A percentile compares a stretch with the other conserved stretches of the same genome.
Evolutionary conservation across 305 asterid species (phyloP).

Genomic region (Fraxinus nigra): DNA sequence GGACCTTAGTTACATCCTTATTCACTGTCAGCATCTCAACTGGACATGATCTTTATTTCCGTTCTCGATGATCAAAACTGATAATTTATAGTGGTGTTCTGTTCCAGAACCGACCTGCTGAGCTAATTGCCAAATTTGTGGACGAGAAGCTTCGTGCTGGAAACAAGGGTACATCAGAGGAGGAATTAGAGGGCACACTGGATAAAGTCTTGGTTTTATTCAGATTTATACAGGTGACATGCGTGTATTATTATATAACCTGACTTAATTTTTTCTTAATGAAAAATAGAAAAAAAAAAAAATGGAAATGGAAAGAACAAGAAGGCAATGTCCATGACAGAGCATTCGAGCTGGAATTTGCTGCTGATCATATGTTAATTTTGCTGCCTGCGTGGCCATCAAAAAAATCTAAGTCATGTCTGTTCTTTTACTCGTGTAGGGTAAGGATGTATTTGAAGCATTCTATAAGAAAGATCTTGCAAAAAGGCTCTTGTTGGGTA

Average conservation of each 20-base stretch:
- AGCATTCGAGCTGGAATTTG: not conserved
- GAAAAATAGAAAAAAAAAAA: too few species aligned
- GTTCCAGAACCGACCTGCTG: slow-evolving; percentile 79
- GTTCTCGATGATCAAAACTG: not conserved
- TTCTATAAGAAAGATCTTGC: slow-evolving; percentile 73
- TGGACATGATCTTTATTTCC: not conserved
- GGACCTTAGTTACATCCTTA: not conserved
- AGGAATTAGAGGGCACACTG: slow-evolving; percentile 56
- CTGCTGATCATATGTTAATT: not conserved
- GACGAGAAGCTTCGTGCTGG: slow-evolving; percentile 63
- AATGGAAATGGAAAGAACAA: not conserved
- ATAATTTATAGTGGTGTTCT: not conserved
- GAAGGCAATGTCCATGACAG: not conserved
- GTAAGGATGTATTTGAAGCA: slow-evolving; percentile 58
- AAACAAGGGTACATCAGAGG: slow-evolving; percentile 51
- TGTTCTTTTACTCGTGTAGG: slow-evolving; percentile 28
- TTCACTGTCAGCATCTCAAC: not conserved
- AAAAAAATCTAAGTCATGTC: not conserved
- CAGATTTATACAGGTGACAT: slow-evolving; percentile 83
- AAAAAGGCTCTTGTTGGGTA: slow-evolving; percentile 55
- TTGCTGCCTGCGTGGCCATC: not conserved
- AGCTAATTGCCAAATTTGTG: slow-evolving; percentile 64
- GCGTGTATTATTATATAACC: not conserved
- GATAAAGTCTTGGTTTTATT: slow-evolving; percentile 79
- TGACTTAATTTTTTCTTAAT: slow-evolving; percentile 20